phyloP scores from a whole-genome alignment of 768 basidiomycete genomes.

The Naganishia onofrii region DNA sequence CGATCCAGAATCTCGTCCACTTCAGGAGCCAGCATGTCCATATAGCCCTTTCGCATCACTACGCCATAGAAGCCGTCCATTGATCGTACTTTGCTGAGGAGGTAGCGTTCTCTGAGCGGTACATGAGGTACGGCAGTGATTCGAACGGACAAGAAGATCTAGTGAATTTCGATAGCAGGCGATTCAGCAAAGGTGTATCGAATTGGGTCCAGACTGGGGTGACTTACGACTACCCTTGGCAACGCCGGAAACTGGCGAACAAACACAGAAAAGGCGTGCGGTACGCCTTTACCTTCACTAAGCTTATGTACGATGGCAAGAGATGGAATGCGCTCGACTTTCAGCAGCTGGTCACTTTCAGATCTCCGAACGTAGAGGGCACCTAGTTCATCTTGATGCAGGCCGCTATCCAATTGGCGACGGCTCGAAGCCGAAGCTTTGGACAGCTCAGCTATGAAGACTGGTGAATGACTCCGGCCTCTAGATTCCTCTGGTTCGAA shows the following conservation, averaged over 20 bases:
- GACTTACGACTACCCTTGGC: conserved; percentile 64
- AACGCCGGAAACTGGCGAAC: conserved; percentile 67
- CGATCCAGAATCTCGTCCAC: conserved; percentile 57
- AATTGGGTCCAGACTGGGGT: no score
- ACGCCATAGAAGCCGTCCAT: conserved; percentile 52
- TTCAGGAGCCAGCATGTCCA: conserved; percentile 55
- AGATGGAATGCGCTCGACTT: conserved; percentile 57
- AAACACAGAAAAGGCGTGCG: conserved; percentile 67
- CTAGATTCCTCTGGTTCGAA: conserved; percentile 1
- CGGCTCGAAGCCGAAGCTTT: not conserved
- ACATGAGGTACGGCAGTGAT: conserved; percentile 60
- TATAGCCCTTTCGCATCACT: conserved; percentile 57
- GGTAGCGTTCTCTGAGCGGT: conserved; percentile 58
- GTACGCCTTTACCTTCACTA: conserved; percentile 60
- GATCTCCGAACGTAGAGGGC: not conserved
- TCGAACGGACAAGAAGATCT: conserved; percentile 66
- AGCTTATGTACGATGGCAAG: conserved; percentile 64
- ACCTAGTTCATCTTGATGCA: conserved; percentile 19
- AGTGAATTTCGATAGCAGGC: not conserved
- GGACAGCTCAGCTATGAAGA: conserved; percentile 34
- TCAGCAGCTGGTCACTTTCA: conserved; percentile 33
- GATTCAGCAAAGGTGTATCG: no score
- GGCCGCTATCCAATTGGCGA: not conserved
- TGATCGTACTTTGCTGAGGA: conserved; percentile 61
- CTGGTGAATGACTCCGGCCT: conserved; percentile 15